Evolutionary conservation across 2,329 filamentous ascomycete species (phyloP), one percentile per base, ranked within the genome.

Genomic region (Microdochium trichocladiopsis): DNA sequence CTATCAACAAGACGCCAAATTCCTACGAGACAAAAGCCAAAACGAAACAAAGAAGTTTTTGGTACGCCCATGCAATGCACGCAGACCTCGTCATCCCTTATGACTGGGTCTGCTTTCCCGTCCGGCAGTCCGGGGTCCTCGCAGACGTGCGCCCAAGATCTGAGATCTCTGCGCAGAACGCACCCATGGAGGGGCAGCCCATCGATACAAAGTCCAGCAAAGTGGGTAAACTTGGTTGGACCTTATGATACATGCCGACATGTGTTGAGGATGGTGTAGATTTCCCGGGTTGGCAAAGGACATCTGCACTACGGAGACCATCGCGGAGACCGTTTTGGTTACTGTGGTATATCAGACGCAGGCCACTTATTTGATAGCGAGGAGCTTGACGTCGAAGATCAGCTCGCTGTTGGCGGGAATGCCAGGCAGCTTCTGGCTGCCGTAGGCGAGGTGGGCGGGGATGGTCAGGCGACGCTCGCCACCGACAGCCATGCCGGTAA

Each of bases 401-500:
- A 99, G 76, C 60, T 87, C 90, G 70, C 90, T 93, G 82, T 97
- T 96, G 63, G 79, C 81, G 23, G 94, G 94, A 63, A 99, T 97
- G 60, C 88, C 91, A 50, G 90, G 88, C 23, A 88, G 73, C 56
- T 80, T 77, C 75, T 89, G 87, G 74, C 83, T 91, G 72, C 95
- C 94, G 71, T 99, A 99, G 63, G 88, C 95, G 54, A 93, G 83
- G 63, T 87, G 76, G 48, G 94, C 79, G 48, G 95, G 95, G 64
- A 99, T 91, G 57, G 85, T 92, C 64, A 99, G 80, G 61, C 94
- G 87, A 65, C 94, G 90, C 80, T 99, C 95, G 64, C 90, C 91
- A 65, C 94, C 94, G 61, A 92, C 86, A 61, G 86, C 78, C 90
- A 99, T 96, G 72, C 95, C 95, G 61, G 82, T 79, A 61, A 99